These are phyloP conservation scores for Tympanopsis confertula DNA, from an alignment of 2,329 filamentous ascomycete species.

Conservation along the genomic window DNA sequence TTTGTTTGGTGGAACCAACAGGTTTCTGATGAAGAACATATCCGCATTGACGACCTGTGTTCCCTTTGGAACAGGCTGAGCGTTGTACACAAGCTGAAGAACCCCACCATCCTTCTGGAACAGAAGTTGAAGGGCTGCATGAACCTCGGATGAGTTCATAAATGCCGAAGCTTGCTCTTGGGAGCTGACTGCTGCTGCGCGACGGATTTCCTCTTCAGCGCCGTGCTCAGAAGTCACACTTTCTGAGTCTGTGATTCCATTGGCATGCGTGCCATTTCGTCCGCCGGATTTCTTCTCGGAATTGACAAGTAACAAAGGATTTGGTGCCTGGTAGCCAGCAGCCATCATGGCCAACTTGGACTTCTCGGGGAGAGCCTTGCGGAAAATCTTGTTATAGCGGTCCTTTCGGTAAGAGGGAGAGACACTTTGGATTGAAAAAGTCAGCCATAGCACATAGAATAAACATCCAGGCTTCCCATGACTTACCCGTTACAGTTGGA, in stretches of 20 bases:
- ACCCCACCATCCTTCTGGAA: slow-evolving; percentile 84
- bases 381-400: not conserved
- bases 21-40: slow-evolving; percentile 84
- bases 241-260: not conserved
- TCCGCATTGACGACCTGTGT: slow-evolving; percentile 55
- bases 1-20: slow-evolving; percentile 84
- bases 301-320: not conserved
- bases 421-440: not conserved
- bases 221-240: slow-evolving; percentile 1
- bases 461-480: too few species aligned
- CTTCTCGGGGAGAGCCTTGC: slow-evolving; percentile 1
- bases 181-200: not conserved
- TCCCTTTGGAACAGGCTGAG: slow-evolving; percentile 39
- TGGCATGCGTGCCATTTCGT: too few species aligned
- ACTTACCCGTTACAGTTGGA: slow-evolving; percentile 1
- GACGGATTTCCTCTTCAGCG: not conserved
- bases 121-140: slow-evolving; percentile 23
- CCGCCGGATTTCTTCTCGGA: not conserved
- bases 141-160: not conserved
- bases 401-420: not conserved
- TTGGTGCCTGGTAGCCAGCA: not conserved
- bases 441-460: not conserved
- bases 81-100: slow-evolving; percentile 72
- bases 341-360: not conserved
- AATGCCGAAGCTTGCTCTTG: not conserved